Conservation (phyloP, 1,139 yeast genomes). For the Lodderomyces orthopsilosis region DNA sequence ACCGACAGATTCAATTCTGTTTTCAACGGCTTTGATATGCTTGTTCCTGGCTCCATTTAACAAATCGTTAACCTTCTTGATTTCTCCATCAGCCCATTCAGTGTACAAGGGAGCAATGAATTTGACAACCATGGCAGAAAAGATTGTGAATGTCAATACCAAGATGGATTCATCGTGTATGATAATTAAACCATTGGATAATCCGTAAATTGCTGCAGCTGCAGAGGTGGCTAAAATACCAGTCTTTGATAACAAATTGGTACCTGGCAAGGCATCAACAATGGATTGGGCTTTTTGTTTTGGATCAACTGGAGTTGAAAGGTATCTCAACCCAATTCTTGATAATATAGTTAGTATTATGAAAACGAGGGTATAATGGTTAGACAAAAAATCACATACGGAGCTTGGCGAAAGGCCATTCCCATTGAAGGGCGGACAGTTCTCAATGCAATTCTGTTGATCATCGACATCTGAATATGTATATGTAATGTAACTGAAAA, state of each 20-base stretch:
- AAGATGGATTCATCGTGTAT: constrained; percentile 92
- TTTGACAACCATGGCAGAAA: constrained; percentile 75
- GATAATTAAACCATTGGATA: constrained; percentile 88
- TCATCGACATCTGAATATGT: constrained; percentile 35
- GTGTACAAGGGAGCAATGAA: constrained; percentile 92
- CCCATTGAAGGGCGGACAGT: constrained; percentile 39
- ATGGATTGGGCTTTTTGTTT: constrained; percentile 88
- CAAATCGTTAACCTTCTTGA: constrained; percentile 75
- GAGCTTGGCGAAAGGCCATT: constrained; percentile 44
- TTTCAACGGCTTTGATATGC: constrained; percentile 90
- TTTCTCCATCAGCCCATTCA: constrained; percentile 91
- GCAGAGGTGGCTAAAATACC: constrained; percentile 93
- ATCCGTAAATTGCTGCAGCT: constrained; percentile 91
- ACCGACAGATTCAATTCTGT: constrained; percentile 83
- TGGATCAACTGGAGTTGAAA: constrained; percentile 64
- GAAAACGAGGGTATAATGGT: too few relatives aligned
- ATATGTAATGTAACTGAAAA: constrained; percentile 7
- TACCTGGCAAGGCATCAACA: constrained; percentile 92
- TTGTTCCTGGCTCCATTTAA: constrained; percentile 85
- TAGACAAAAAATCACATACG: constrained; percentile 35
- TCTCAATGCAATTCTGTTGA: constrained; percentile 48
- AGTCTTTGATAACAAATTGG: constrained; percentile 82
- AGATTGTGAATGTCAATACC: constrained; percentile 75
- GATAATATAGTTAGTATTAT: constrained; percentile 7
- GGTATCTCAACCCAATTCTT: constrained; percentile 61